These are phyloP conservation scores for Suhomyces bokatorum DNA, from an alignment of 1,139 yeast genomes.

Conservation along the genomic window DNA sequence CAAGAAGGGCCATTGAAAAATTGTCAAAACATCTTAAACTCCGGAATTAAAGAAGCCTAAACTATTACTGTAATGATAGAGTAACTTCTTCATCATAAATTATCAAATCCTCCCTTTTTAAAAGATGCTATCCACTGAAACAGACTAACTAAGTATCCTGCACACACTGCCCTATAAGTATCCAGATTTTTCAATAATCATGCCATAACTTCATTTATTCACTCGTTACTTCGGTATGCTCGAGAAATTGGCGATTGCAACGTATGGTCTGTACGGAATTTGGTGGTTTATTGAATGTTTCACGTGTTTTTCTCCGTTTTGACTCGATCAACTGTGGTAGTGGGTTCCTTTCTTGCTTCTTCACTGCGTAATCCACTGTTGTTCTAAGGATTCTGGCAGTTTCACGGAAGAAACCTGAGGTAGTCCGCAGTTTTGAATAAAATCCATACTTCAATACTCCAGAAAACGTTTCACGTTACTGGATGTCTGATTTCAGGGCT, in stretches of 20 bases:
- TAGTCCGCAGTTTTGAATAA: slow-evolving; percentile 6
- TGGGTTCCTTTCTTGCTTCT: not conserved
- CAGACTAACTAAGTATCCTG: no score
- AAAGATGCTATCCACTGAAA: no score
- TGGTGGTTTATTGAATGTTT: not conserved
- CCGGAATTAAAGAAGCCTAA: no score
- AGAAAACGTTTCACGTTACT: not conserved
- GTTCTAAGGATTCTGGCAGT: slow-evolving; percentile 2
- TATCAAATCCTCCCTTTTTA: no score
- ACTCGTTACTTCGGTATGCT: slow-evolving; percentile 13
- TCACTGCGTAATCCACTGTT: not conserved
- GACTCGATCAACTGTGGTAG: not conserved
- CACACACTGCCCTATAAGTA: not conserved
- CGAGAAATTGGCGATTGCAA: not conserved
- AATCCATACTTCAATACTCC: slow-evolving; percentile 14
- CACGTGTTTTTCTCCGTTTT: not conserved
- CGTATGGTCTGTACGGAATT: not conserved
- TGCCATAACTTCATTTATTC: slow-evolving; percentile 8
- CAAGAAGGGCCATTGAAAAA: no score
- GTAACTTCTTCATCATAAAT: no score
- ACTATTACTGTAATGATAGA: no score
- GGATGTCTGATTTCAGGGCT: not conserved
- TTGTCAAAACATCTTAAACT: no score
- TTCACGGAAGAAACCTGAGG: slow-evolving; percentile 1
- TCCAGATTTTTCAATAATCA: not conserved